Percentiles rank a stretch among this genome's conserved stretches.
Conservation (phyloP, 2,329 filamentous ascomycete genomes). For the Monosporascus sp. region DNA sequence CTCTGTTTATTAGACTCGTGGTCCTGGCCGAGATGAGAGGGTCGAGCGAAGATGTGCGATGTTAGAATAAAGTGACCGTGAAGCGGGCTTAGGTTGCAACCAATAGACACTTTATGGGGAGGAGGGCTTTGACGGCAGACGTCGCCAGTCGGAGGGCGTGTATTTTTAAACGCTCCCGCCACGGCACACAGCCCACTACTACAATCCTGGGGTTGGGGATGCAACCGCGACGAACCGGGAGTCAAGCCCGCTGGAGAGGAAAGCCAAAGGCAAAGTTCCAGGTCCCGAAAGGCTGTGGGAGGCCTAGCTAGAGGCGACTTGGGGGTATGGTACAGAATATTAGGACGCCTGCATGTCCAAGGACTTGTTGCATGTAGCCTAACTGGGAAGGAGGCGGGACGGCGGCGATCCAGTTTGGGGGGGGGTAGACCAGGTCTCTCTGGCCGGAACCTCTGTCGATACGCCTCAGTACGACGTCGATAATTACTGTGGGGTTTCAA, state of each 20-base stretch:
- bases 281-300: conserved; percentile 10
- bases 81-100: conserved; percentile 25
- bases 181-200: conserved; percentile 21
- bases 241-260: conserved; percentile 11
- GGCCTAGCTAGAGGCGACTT: conserved; percentile 20
- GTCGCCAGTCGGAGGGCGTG: conserved; percentile 26
- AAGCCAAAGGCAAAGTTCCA: conserved; percentile 21
- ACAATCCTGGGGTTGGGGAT: conserved; percentile 22
- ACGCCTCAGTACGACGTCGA: background rate
- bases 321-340: conserved; percentile 29
- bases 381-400: conserved; percentile 29
- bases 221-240: conserved; percentile 12
- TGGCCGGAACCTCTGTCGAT: background rate
- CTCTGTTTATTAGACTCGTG: background rate
- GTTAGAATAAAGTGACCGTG: background rate
- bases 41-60: too few species aligned
- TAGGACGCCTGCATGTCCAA: conserved; percentile 25
- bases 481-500: background rate
- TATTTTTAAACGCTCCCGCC: conserved; percentile 23
- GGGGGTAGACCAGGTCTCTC: conserved; percentile 5
- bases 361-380: conserved; percentile 25
- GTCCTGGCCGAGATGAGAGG: too few species aligned
- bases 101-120: conserved; percentile 28
- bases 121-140: conserved; percentile 28
- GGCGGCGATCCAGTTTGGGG: conserved; percentile 27